Conservation (phyloP, 2,329 filamentous ascomycete species). For the Curvularia sp. region DNA sequence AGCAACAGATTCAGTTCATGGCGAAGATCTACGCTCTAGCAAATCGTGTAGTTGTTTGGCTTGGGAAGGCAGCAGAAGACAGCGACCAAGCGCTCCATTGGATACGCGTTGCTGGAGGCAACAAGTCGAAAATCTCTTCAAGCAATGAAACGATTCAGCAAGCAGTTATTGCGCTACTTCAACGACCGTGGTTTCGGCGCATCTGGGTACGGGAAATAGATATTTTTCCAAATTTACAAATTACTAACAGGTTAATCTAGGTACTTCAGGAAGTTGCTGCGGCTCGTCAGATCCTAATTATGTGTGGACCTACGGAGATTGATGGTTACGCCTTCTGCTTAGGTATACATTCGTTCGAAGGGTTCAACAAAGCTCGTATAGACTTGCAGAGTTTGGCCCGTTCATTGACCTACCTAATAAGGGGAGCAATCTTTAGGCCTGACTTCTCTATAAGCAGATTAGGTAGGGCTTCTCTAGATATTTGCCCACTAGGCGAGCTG, state of each 20-base stretch:
- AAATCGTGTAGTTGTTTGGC: constrained; percentile 24
- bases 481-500: no score
- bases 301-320: constrained; percentile 20
- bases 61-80: constrained; percentile 18
- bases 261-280: constrained; percentile 31
- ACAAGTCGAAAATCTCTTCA: constrained; percentile 4
- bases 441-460: constrained; percentile 2
- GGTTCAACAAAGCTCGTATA: background rate
- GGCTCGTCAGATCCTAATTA: constrained; percentile 24
- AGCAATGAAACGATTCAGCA: constrained; percentile 13
- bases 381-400: constrained; percentile 21
- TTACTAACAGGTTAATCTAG: constrained; percentile 22
- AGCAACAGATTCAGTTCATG: constrained; percentile 21
- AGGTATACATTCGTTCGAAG: constrained; percentile 20
- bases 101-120: constrained; percentile 17
- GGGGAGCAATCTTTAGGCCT: constrained; percentile 26
- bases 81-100: constrained; percentile 21
- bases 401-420: constrained; percentile 26
- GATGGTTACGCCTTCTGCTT: constrained; percentile 30
- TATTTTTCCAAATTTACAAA: constrained; percentile 4
- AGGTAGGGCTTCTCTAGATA: no score
- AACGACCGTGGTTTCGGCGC: constrained; percentile 29
- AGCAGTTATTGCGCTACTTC: constrained; percentile 22
- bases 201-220: constrained; percentile 25
- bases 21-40: constrained; percentile 23